Evolutionary conservation across 371 early-diverging fungal species (phyloP).

Genomic region (Zancudomyces culisetae): DNA sequence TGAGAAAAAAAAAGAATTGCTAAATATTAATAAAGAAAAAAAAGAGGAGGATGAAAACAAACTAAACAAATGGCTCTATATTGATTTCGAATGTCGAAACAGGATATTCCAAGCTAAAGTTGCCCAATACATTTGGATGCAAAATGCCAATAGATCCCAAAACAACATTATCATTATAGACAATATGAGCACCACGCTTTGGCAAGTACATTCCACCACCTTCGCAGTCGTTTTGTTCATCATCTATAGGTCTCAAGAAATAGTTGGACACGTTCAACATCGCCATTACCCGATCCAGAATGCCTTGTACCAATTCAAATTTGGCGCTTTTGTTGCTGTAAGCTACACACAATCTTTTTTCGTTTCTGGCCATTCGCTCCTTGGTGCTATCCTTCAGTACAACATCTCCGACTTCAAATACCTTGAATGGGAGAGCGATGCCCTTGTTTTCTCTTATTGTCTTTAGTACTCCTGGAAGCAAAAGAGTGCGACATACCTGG

Average conservation of each 20-base stretch:
- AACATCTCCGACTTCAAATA: slow-evolving; percentile 97
- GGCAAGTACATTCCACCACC: slow-evolving; percentile 79
- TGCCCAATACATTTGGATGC: slow-evolving; percentile 75
- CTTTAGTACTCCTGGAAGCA: slow-evolving; percentile 95
- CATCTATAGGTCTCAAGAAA: slow-evolving; percentile 46
- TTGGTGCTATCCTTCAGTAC: slow-evolving; percentile 62
- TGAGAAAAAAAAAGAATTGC: neutral
- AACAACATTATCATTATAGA: slow-evolving; percentile 25
- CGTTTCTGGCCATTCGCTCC: slow-evolving; percentile 69
- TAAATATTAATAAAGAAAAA: neutral
- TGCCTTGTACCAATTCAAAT: slow-evolving; percentile 88
- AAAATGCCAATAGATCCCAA: slow-evolving; percentile 85
- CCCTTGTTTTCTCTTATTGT: slow-evolving; percentile 83
- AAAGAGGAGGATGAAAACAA: neutral
- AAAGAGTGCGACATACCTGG: slow-evolving; percentile 84
- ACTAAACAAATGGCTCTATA: slow-evolving; percentile 85
- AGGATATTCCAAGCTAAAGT: slow-evolving; percentile 74
- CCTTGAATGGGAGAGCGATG: slow-evolving; percentile 77
- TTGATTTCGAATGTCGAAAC: slow-evolving; percentile 82
- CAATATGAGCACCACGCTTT: slow-evolving; percentile 73
- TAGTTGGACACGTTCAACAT: slow-evolving; percentile 60
- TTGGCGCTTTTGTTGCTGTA: slow-evolving; percentile 67
- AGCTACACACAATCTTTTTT: slow-evolving; percentile 75
- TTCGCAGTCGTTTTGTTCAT: slow-evolving; percentile 20
- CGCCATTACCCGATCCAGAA: slow-evolving; percentile 76